Evolutionary conservation across 2,329 filamentous ascomycete species (phyloP), one percentile per base, ranked within the genome.

Genomic region (Boeremia exigua): DNA sequence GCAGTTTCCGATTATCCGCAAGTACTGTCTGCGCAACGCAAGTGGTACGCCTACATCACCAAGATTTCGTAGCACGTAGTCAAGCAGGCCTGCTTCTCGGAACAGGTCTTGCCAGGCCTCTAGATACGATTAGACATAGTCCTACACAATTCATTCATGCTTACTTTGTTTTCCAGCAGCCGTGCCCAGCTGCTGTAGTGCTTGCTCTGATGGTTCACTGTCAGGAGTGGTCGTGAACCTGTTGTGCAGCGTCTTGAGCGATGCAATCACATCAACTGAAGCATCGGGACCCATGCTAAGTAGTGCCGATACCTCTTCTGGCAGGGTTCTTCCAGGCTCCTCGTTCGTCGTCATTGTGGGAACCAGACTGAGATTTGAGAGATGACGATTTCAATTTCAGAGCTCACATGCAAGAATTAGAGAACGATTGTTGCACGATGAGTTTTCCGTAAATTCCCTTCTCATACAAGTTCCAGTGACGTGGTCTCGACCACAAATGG

Each of bases 1-100:
- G 23, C 67, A 66, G 47, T 77, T 77, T 9, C 75, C 75, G 46
- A 76, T 69, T 17, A 76, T 69, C 39, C 75, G 65, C 14, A 77
- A 58, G 48, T 68, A 71, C 43, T 77, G 74, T 51, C 70, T 75
- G 9, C 58, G 58, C 25, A 75, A 39, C 19, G 49, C 53, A 11
- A 60, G 28, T n/a, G 67, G 46, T 36, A 60, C 54, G 28, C 50
- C 49, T 5, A 58, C 56, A 11, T 60, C 56, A 47, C 69, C 62
- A 38, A 76, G 60, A 7, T 64, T 59, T 12, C 65, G 56, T 12
- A 72, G 40, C n/a, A 64, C 66, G 40, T 67, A 62, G 3, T 60
- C 58, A 23, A 77, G 61, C 37, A 77, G 60, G 4, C 72, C 72
- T 38, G 53, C 52, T 34, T 67, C 54, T 40, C 64, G 61, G 47